These are phyloP conservation scores for Backusella macrospora DNA, from an alignment of 192 early-diverging fungal genomes.

Conservation along the genomic window DNA sequence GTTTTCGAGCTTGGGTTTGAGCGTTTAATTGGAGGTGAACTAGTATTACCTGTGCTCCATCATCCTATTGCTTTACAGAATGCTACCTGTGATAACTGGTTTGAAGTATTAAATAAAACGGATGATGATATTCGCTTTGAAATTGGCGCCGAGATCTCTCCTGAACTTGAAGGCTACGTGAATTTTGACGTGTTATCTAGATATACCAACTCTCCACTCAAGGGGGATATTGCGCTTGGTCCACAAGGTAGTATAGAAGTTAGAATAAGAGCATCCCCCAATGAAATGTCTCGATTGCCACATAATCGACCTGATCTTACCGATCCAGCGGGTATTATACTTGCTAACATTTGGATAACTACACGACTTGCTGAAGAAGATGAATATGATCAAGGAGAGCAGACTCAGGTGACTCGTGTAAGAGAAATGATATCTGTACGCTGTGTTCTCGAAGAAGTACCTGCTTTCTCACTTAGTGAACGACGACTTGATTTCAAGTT, in stretches of 20 bases:
- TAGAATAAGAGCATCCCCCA: conserved; percentile 63
- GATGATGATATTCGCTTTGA: conserved; percentile 82
- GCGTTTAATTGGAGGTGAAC: conserved; percentile 60
- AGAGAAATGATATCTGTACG: conserved; percentile 69
- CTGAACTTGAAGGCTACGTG: conserved; percentile 64
- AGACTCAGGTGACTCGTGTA: conserved; percentile 38
- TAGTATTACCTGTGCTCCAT: conserved; percentile 72
- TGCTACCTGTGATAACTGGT: conserved; percentile 81
- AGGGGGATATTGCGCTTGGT: conserved; percentile 65
- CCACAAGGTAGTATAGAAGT: conserved; percentile 73
- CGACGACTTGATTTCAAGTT: conserved; percentile 71
- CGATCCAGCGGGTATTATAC: conserved; percentile 61
- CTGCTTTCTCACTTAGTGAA: conserved; percentile 70
- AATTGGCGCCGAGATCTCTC: conserved; percentile 64
- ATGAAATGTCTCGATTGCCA: conserved; percentile 63
- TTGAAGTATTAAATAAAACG: conserved; percentile 73
- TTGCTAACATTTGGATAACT: conserved; percentile 71
- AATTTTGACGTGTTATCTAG: conserved; percentile 76
- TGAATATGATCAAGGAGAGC: conserved; percentile 20
- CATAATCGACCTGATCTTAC: conserved; percentile 56
- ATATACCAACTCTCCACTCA: conserved; percentile 80
- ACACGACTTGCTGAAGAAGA: conserved; percentile 52
- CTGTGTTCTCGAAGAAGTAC: conserved; percentile 65
- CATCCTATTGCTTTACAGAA: conserved; percentile 63
- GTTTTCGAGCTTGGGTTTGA: conserved; percentile 77